Evolutionary conservation across 192 early-diverging fungal genomes (phyloP).

Genomic region (Entomortierella chlamydospora): DNA sequence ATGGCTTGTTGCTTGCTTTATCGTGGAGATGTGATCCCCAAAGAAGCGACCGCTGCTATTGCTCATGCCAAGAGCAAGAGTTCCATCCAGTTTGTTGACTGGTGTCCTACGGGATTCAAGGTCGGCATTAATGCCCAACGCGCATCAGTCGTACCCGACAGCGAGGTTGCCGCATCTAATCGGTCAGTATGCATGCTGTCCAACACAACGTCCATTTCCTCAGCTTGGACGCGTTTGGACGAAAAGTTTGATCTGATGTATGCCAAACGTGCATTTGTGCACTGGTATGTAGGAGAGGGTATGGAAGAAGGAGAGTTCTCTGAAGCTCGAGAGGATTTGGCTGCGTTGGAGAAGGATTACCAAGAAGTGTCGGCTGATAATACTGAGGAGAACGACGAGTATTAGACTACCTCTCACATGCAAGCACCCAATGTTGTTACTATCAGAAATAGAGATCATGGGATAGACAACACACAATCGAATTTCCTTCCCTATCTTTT

Average conservation of each 20-base stretch:
- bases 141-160: conserved; percentile 70
- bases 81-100: conserved; percentile 98
- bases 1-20: conserved; percentile 99
- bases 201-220: conserved; percentile 99
- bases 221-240: conserved; percentile 98
- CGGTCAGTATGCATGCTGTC: conserved; percentile 98
- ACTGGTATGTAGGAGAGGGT: conserved; percentile 99
- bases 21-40: conserved; percentile 99
- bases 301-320: conserved; percentile 99
- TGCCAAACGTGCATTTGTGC: conserved; percentile 99
- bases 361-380: conserved; percentile 99
- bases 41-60: conserved; percentile 94
- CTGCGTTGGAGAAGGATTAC: conserved; percentile 99
- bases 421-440: no score
- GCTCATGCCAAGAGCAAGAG: conserved; percentile 91
- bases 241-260: conserved; percentile 99
- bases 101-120: conserved; percentile 99
- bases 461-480: no score
- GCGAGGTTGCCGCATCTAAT: conserved; percentile 95
- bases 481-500: no score
- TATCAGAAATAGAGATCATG: neutral
- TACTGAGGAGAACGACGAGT: conserved; percentile 56
- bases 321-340: conserved; percentile 99
- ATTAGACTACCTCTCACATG: conserved; percentile 24
- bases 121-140: conserved; percentile 97